Evolutionary conservation across 768 basidiomycete species (phyloP).

Genomic region (Xerocomus spinulosus): DNA sequence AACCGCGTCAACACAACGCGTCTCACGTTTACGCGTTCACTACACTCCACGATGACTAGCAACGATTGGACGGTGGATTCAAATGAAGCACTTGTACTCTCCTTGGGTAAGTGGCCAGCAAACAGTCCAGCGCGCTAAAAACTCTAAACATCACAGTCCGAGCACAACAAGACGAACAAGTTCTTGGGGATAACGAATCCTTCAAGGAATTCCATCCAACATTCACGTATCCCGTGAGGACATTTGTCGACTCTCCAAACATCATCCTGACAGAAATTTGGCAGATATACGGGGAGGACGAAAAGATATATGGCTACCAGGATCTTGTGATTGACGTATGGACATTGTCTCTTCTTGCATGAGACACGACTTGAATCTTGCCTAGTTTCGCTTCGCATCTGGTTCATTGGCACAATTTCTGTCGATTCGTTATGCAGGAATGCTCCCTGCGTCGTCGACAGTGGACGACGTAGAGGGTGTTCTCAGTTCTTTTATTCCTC

Average conservation of each 20-base stretch:
- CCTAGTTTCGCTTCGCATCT: slow-evolving; percentile 78
- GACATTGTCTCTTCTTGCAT: slow-evolving; percentile 5
- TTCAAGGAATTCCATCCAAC: slow-evolving; percentile 73
- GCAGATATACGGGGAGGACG: slow-evolving; percentile 93
- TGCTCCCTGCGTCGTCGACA: slow-evolving; percentile 58
- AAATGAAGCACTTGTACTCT: slow-evolving; percentile 70
- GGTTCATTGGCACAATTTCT: slow-evolving; percentile 81
- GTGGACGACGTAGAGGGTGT: slow-evolving; percentile 85
- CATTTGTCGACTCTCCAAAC: neutral
- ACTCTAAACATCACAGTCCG: slow-evolving; percentile 47
- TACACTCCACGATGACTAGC: slow-evolving; percentile 17
- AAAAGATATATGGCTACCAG: slow-evolving; percentile 93
- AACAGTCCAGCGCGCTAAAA: slow-evolving; percentile 1
- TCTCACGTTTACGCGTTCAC: neutral
- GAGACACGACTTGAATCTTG: neutral
- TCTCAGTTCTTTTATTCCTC: slow-evolving; percentile 71
- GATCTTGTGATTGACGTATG: slow-evolving; percentile 79
- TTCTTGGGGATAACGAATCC: slow-evolving; percentile 50
- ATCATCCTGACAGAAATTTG: slow-evolving; percentile 2
- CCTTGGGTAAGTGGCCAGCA: slow-evolving; percentile 50
- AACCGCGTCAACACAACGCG: slow-evolving; percentile 26
- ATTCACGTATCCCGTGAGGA: slow-evolving; percentile 91
- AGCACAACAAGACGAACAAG: slow-evolving; percentile 59
- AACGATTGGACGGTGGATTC: slow-evolving; percentile 74
- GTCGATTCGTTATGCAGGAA: slow-evolving; percentile 59